Base-by-base conservation (phyloP, 2,329 filamentous ascomycete species). In the Amesomyces nigricolor region DNA sequence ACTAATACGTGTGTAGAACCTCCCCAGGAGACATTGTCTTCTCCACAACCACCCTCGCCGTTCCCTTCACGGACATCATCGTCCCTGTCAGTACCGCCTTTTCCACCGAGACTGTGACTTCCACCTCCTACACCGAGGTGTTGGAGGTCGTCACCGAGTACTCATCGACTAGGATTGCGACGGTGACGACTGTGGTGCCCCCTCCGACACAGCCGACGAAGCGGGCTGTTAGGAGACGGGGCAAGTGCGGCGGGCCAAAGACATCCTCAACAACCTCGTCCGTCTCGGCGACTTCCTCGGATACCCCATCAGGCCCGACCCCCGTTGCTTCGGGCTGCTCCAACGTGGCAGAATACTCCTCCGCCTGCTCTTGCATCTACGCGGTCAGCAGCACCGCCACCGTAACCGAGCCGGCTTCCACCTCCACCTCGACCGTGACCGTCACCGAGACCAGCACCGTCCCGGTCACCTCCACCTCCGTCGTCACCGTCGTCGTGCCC, bases 41-140 rank as follows among this genome's bases (percentile, higher is more conserved):
- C 6, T 29, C 45, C 22, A 58, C 57, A 2, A 14, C 22, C 22
- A 56, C 48, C 8, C 17, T 16, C 11, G 54, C 54, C 2, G 7
- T 42, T 13, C 22, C 43, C 5, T 54, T 55, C 51, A 48, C 43
- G 22, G 57, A 57, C 39, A 46, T 54, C 30, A 49, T 50, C 11
- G 42, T 57, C 35, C 22, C 47, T 17, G 6, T 50, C 22, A 56
- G 53, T 43, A 59, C 57, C 8, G n/a, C 51, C 32, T 9, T 35
- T 13, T 35, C 32, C 3, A 35, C 32, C 11, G 11, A 11, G 9
- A 10, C 8, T 11, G 32, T 35, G 32, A 35, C 7, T 35, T 35
- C 32, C 5, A 59, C 57, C 1, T 42, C 38, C 5, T 54, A 45
- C 37, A 37, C 37, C 8, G 42, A 37, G 17, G 47, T 54, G 4